Evolutionary conservation across 2,329 filamentous ascomycete species (phyloP).

Genomic region (Calycina herbarum): DNA sequence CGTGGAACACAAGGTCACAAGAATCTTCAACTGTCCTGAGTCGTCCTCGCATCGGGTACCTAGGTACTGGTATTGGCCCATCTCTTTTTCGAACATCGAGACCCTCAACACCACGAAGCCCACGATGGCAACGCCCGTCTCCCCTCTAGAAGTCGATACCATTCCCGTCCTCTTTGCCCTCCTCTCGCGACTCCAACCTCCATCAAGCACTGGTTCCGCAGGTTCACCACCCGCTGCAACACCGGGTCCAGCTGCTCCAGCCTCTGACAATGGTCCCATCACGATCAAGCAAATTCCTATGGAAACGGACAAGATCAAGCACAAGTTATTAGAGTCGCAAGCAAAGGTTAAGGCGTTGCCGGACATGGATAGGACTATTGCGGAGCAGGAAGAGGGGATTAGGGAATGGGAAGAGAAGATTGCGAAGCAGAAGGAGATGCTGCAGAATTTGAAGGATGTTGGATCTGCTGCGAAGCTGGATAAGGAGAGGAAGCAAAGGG

Average conservation of each 20-base stretch:
- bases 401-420: conserved; percentile 64
- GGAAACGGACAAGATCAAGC: conserved; percentile 76
- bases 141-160: conserved; percentile 65
- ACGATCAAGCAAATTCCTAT: conserved; percentile 72
- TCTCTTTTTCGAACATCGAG: not conserved
- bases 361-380: conserved; percentile 65
- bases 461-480: conserved; percentile 45
- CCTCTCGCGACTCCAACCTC: conserved; percentile 68
- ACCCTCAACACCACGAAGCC: conserved; percentile 6
- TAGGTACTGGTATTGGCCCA: too few species aligned
- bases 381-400: conserved; percentile 73
- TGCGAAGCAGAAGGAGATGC: conserved; percentile 57
- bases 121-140: conserved; percentile 30
- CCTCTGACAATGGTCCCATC: conserved; percentile 31
- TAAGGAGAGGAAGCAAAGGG: conserved; percentile 35
- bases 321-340: conserved; percentile 79
- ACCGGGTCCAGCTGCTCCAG: conserved; percentile 39
- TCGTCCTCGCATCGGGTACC: conserved; percentile 3
- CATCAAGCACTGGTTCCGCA: conserved; percentile 37
- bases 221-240: conserved; percentile 34
- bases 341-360: conserved; percentile 64
- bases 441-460: conserved; percentile 54
- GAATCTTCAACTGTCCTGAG: not conserved
- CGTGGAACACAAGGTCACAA: not conserved
- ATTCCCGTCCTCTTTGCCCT: conserved; percentile 79